Conservation (phyloP, 2,329 filamentous ascomycete species). For the Fonsecaea pugnacius region DNA sequence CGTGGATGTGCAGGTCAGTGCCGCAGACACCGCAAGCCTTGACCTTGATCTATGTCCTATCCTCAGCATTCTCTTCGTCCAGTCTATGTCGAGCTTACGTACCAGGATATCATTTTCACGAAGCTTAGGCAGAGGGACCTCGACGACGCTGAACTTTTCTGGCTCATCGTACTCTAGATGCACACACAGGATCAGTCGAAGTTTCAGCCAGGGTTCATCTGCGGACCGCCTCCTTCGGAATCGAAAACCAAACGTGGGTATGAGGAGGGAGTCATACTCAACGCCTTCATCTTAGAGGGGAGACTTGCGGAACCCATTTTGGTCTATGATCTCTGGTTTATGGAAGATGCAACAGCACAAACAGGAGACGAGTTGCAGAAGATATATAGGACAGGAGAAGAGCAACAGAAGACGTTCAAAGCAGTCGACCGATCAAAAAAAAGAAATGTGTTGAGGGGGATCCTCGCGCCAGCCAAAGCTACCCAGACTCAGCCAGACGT, state of each 20-base stretch:
- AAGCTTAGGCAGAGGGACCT: conserved; percentile 65
- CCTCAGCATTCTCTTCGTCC: conserved; percentile 35
- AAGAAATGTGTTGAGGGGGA: conserved; percentile 29
- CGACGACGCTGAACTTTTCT: conserved; percentile 63
- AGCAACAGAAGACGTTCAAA: neutral
- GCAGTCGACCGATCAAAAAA: conserved; percentile 2
- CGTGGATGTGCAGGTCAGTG: conserved; percentile 60
- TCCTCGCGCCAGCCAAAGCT: conserved; percentile 9
- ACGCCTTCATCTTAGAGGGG: conserved; percentile 64
- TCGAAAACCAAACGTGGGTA: neutral
- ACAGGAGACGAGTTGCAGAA: neutral
- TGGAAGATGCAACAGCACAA: conserved; percentile 9
- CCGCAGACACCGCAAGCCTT: conserved; percentile 69
- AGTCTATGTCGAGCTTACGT: conserved; percentile 30
- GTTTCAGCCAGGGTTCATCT: neutral
- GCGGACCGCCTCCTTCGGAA: neutral
- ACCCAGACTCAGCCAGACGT: neutral
- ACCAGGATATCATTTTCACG: conserved; percentile 64
- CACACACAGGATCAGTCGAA: conserved; percentile 5
- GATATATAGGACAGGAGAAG: conserved; percentile 10
- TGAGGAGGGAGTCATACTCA: conserved; percentile 52
- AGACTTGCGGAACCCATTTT: conserved; percentile 47
- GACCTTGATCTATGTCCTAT: conserved; percentile 60
- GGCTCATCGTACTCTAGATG: conserved; percentile 61
- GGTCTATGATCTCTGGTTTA: conserved; percentile 22